A percentile compares a stretch with the other conserved stretches of the same genome.
Evolutionary conservation across 192 early-diverging fungal genomes (phyloP).

Genomic region (Coemansia sp.): DNA sequence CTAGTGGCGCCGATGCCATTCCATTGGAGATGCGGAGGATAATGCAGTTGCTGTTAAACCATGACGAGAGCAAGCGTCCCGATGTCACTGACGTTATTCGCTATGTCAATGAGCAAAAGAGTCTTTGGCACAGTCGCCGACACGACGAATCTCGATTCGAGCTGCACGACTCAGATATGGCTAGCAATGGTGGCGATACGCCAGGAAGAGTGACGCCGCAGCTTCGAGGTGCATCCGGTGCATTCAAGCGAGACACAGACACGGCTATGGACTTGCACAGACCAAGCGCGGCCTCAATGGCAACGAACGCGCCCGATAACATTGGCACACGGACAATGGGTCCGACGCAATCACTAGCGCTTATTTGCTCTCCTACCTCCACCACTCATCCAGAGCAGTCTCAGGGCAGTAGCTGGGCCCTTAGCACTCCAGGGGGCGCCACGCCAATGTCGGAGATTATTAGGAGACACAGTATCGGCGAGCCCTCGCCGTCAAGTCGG

Average conservation of each 20-base stretch:
- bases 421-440: background rate
- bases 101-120: slow-evolving; percentile 25
- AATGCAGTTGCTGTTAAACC: slow-evolving; percentile 43
- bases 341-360: slow-evolving; percentile 6
- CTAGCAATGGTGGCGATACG: slow-evolving; percentile 28
- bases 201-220: slow-evolving; percentile 19
- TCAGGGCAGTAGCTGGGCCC: background rate
- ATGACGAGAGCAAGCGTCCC: slow-evolving; percentile 43
- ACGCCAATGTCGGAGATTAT: background rate
- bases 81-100: slow-evolving; percentile 39
- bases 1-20: slow-evolving; percentile 25
- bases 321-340: background rate
- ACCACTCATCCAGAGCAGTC: background rate
- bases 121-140: slow-evolving; percentile 40
- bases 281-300: background rate
- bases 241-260: background rate
- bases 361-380: slow-evolving; percentile 15
- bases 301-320: background rate
- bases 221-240: background rate
- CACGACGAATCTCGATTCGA: slow-evolving; percentile 40
- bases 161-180: slow-evolving; percentile 38
- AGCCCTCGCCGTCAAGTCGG: background rate
- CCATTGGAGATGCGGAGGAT: slow-evolving; percentile 37
- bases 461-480: slow-evolving; percentile 33
- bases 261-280: background rate